These are phyloP conservation scores for Metroxylon sagu DNA, from an alignment of 176 grass and related monocot genomes.

Conservation along the genomic window DNA sequence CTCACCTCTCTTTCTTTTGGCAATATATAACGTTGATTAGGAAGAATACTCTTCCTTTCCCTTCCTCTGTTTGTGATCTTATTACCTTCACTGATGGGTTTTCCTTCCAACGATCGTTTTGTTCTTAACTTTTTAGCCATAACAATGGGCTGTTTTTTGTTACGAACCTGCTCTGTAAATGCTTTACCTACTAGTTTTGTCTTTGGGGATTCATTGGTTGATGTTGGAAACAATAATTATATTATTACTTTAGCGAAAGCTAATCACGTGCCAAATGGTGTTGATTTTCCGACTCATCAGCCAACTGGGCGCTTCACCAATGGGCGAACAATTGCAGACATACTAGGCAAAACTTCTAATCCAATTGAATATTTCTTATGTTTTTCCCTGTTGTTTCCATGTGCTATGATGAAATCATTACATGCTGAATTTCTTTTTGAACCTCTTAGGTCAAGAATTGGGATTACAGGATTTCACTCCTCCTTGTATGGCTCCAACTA, in stretches of 20 bases:
- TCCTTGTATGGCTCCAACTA: slow-evolving; percentile 58
- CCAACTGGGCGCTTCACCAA: slow-evolving; percentile 74
- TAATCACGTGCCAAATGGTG: slow-evolving; percentile 59
- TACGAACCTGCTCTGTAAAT: background rate
- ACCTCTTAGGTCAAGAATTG: slow-evolving; percentile 43
- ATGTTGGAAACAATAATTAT: slow-evolving; percentile 90
- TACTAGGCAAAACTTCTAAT: slow-evolving; percentile 34
- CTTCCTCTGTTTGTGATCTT: too few relatives aligned
- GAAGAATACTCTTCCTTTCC: too few relatives aligned
- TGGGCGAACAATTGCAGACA: slow-evolving; percentile 64
- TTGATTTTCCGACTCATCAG: slow-evolving; percentile 44
- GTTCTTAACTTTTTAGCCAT: background rate
- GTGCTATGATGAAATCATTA: too few relatives aligned
- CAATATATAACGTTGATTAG: too few relatives aligned
- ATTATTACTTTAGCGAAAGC: slow-evolving; percentile 56
- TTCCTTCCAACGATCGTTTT: slow-evolving; percentile 5
- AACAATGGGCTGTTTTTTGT: slow-evolving; percentile 23
- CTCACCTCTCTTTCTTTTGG: too few relatives aligned
- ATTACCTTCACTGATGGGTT: slow-evolving; percentile 1
- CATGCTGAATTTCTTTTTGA: background rate
- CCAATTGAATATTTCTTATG: background rate
- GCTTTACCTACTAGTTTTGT: slow-evolving; percentile 39
- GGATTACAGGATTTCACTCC: slow-evolving; percentile 37
- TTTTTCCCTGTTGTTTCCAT: too few relatives aligned
- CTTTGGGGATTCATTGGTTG: slow-evolving; percentile 80